Evolutionary conservation across 192 early-diverging fungal species (phyloP), one percentile per base, ranked within the genome.

Genomic region (Backusella morwellensis): DNA sequence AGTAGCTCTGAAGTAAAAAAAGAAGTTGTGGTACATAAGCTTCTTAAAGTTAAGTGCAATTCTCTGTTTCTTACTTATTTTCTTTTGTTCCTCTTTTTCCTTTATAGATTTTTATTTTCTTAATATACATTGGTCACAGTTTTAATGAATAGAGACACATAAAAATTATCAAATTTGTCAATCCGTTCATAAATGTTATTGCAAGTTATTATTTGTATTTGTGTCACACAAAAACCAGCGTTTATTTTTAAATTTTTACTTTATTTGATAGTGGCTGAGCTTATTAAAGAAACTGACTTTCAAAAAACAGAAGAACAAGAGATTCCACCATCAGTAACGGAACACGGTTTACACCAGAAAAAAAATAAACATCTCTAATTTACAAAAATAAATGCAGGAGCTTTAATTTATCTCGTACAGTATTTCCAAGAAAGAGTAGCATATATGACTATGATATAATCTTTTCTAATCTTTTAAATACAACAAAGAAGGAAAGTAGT

Each of bases 211-310:
- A 9, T 29, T 63, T 63, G 56, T 63, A 63, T 63, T 56, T 26
- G 23, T 63, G 23, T 29, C 56, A 63, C 56, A 63, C 0, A 63
- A 8, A 11, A 21, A 0, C 42, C 15, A 21, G 8, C 26, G 54
- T 63, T 63, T 63, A 63, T 63, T 63, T 63, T 63, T 63, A 63
- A 63, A 63, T 63, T 29, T 14, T 63, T 63, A 3, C 56, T 63
- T 63, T 29, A 63, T 63, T 63, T 63, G 56, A 63, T 26, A 29
- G 56, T 63, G 56, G 56, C 56, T 63, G 23, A 63, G 29, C 11
- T 29, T 29, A 26, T 29, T 63, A 29, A 63, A 63, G 26, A 63
- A 17, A 63, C 56, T 63, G 56, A 63, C 56, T 63, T 63, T 63
- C 56, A 63, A 63, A 63, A 59, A 44, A 44, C 17, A 21, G 21